Conservation (phyloP, 805 yeast genomes). For the Peterozyma xylosa region DNA sequence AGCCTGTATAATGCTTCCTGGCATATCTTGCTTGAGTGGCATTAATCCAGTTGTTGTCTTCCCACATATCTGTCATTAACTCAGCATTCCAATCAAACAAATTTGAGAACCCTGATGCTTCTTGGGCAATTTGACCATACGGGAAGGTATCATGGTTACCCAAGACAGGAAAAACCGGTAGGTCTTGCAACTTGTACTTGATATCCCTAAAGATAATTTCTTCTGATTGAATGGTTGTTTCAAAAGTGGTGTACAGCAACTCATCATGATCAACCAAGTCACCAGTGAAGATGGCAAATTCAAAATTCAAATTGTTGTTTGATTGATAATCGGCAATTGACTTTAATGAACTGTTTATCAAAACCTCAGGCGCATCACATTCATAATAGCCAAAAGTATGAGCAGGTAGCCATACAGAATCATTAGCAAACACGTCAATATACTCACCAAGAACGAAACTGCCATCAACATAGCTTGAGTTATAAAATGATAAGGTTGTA, state of each 20-base stretch:
- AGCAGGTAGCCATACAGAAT: constrained; percentile 41
- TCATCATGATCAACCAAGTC: constrained; percentile 68
- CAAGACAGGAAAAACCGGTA: constrained; percentile 54
- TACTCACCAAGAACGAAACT: constrained; percentile 21
- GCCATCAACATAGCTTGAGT: constrained; percentile 21
- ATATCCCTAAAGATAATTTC: constrained; percentile 40
- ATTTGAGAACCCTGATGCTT: constrained; percentile 31
- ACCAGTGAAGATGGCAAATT: constrained; percentile 65
- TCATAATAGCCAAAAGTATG: constrained; percentile 52
- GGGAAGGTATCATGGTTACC: constrained; percentile 76
- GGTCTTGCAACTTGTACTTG: constrained; percentile 36
- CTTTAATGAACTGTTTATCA: constrained; percentile 51
- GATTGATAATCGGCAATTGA: constrained; percentile 28
- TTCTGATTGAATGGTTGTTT: constrained; percentile 49
- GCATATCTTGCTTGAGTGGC: constrained; percentile 23
- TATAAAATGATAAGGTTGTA: constrained; percentile 13
- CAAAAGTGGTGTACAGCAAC: constrained; percentile 34
- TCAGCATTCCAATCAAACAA: constrained; percentile 40
- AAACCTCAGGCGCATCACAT: constrained; percentile 61
- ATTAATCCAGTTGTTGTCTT: constrained; percentile 37
- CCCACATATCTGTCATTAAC: constrained; percentile 40
- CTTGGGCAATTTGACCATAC: constrained; percentile 60
- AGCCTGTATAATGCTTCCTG: constrained; percentile 53
- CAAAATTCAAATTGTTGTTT: constrained; percentile 30
- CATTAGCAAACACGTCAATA: constrained; percentile 16